A percentile compares a stretch with the other conserved stretches of the same genome.
Evolutionary conservation across 2,329 filamentous ascomycete genomes (phyloP).

Genomic region (Xylaria sp.): DNA sequence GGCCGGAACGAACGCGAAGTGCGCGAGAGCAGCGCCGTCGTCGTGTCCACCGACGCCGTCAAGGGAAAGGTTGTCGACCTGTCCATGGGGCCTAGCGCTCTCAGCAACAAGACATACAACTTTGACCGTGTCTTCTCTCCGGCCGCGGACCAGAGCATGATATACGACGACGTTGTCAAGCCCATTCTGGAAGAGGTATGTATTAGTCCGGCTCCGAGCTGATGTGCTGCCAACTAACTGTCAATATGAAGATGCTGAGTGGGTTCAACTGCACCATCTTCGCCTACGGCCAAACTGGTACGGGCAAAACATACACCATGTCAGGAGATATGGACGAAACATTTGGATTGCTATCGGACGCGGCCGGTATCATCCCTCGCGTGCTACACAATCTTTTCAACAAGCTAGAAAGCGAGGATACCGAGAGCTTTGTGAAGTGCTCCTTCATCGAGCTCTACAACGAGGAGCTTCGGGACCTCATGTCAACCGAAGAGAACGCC

Average conservation of each 20-base stretch:
- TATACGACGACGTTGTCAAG: conserved; percentile 94
- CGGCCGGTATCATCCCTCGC: conserved; percentile 93
- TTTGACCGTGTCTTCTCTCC: conserved; percentile 98
- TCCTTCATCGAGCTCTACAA: conserved; percentile 99
- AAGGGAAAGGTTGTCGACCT: conserved; percentile 86
- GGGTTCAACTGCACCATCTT: conserved; percentile 99
- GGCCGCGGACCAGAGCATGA: conserved; percentile 90
- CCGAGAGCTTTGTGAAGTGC: conserved; percentile 92
- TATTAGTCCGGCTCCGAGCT: conserved; percentile 10
- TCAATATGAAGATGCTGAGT: conserved; percentile 76
- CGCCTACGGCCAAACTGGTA: conserved; percentile 97
- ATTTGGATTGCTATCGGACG: conserved; percentile 85
- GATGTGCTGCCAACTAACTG: conserved; percentile 35
- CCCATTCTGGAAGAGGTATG: conserved; percentile 91
- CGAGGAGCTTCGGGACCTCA: conserved; percentile 91
- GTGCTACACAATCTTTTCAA: conserved; percentile 88
- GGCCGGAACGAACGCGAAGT: conserved; percentile 94
- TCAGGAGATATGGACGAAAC: conserved; percentile 95
- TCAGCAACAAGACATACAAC: conserved; percentile 95
- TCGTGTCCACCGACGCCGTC: conserved; percentile 87
- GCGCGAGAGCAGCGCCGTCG: conserved; percentile 92
- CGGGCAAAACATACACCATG: conserved; percentile 99
- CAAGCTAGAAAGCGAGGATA: conserved; percentile 80
- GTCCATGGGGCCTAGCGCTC: conserved; percentile 89
- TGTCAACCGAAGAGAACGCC: conserved; percentile 80